phyloP scores from a whole-genome alignment of 2,329 filamentous ascomycete species.

The Fusarium metavorans region DNA sequence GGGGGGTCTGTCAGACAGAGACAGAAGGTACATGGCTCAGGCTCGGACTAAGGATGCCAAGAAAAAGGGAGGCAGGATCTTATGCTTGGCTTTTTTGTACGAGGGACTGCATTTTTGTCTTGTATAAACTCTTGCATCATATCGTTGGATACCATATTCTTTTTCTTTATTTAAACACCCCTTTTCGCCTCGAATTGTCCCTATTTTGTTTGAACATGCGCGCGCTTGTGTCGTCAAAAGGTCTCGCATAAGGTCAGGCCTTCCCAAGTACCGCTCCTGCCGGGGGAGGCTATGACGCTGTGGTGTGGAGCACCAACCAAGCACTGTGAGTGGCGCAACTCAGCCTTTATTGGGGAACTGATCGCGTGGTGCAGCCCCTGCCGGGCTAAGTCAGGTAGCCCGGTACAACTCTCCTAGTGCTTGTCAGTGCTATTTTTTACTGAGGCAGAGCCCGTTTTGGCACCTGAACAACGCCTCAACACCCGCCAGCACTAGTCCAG shows the following conservation, averaged over 20 bases:
- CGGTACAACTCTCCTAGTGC: not conserved
- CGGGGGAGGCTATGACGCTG: conserved; percentile 30
- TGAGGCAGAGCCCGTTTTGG: not conserved
- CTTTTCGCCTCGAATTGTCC: not conserved
- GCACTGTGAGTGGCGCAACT: conserved; percentile 17
- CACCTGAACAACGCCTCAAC: not conserved
- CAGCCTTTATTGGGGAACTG: conserved; percentile 42
- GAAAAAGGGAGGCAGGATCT: not conserved
- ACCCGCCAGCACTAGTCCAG: not conserved
- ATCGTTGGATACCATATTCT: not conserved
- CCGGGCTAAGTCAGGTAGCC: not conserved
- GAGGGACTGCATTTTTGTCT: not conserved
- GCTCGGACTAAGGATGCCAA: conserved; percentile 3
- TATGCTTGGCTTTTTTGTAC: not conserved
- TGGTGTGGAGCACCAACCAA: not conserved
- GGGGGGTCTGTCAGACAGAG: conserved; percentile 10
- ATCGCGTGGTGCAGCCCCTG: conserved; percentile 39
- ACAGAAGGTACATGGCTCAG: not conserved
- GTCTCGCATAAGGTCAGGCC: not conserved
- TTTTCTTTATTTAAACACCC: not conserved
- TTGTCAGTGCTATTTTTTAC: conserved; percentile 8
- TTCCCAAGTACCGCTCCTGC: conserved; percentile 14
- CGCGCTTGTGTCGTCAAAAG: conserved; percentile 19
- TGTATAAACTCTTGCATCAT: not conserved
- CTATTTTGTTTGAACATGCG: conserved; percentile 33